Conservation (phyloP, 2,329 filamentous ascomycete genomes). For the Conoideocrella luteorostrata region DNA sequence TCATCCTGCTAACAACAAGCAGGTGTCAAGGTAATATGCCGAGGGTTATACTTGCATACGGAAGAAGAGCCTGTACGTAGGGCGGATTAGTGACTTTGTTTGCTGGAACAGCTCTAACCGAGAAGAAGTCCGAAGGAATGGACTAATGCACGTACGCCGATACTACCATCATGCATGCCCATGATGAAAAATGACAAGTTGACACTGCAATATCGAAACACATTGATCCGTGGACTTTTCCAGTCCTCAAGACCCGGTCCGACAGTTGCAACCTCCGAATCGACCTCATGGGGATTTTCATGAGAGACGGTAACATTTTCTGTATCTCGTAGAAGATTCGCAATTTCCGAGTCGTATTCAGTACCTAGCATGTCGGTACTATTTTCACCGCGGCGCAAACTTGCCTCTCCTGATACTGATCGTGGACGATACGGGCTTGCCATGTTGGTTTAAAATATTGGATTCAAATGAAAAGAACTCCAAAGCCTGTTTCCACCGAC, state of each 20-base stretch:
- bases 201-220: slow-evolving; percentile 50
- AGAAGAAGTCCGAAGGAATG: not conserved
- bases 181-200: slow-evolving; percentile 59
- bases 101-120: not conserved
- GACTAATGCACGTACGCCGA: slow-evolving; percentile 42
- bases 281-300: slow-evolving; percentile 6
- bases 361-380: no score
- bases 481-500: no score
- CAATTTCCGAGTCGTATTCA: no score
- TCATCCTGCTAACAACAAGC: no score
- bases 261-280: not conserved
- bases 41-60: slow-evolving; percentile 30
- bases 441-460: no score
- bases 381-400: no score
- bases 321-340: no score
- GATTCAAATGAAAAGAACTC: no score
- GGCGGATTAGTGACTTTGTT: not conserved
- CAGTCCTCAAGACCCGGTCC: slow-evolving; percentile 41
- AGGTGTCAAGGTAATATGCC: no score
- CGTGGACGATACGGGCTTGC: no score
- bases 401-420: no score
- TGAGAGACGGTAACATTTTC: no score
- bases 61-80: slow-evolving; percentile 37
- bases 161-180: slow-evolving; percentile 62
- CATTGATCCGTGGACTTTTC: slow-evolving; percentile 56